Percentiles rank a stretch among this genome's conserved stretches.
Conservation (phyloP, 257 asterid genomes). For the Rehmannia glutinosa region DNA sequence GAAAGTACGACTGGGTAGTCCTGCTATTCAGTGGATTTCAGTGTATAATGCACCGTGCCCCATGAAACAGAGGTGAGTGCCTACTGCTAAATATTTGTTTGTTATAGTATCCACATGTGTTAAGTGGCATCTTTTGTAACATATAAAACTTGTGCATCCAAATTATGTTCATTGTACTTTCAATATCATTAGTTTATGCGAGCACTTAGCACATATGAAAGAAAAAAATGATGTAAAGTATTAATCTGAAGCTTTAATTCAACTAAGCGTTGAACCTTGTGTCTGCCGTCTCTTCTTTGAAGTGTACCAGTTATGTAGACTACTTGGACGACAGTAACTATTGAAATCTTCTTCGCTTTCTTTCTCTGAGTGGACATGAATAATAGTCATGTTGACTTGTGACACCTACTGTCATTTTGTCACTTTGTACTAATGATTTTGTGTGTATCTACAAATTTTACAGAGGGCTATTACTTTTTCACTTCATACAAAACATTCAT, state of each 20-base stretch:
- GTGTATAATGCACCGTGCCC: slow-evolving; percentile 95
- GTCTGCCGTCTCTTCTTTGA: not conserved
- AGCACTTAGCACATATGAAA: not conserved
- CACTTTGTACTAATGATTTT: not conserved
- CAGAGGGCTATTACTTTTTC: not conserved
- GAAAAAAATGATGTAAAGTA: not conserved
- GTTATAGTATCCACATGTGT: not conserved
- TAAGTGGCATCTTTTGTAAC: not conserved
- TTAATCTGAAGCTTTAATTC: not conserved
- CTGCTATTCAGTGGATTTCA: slow-evolving; percentile 96
- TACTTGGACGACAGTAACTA: not conserved
- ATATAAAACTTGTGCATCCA: not conserved
- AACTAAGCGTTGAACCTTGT: not conserved
- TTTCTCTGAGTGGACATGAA: not conserved
- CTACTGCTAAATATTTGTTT: not conserved
- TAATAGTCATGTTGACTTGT: not conserved
- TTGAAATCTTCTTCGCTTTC: not conserved
- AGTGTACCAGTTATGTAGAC: not conserved
- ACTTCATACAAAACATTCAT: not conserved
- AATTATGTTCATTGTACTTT: too few species aligned
- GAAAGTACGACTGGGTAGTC: slow-evolving; percentile 93
- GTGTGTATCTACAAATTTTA: not conserved
- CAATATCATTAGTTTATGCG: not conserved
- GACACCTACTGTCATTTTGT: not conserved
- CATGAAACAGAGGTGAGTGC: slow-evolving; percentile 85